These are phyloP conservation scores for Teratosphaeria gauchensis DNA, from an alignment of 2,329 filamentous ascomycete genomes.

Conservation along the genomic window DNA sequence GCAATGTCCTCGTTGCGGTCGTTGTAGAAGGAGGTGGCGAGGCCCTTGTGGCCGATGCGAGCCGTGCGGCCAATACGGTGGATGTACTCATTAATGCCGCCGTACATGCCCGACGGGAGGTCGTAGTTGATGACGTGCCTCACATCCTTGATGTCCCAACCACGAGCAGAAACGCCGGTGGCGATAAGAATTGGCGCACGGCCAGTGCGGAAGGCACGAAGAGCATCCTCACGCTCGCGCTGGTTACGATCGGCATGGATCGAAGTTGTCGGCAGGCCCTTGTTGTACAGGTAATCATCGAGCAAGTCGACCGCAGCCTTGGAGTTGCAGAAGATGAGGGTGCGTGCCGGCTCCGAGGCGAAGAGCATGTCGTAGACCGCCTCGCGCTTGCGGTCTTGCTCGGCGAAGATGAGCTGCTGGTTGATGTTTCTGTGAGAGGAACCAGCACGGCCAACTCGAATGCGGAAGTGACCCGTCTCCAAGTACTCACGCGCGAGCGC, in stretches of 20 bases:
- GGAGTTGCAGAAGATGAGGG: constrained; percentile 81
- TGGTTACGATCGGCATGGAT: constrained; percentile 85
- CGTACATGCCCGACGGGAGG: constrained; percentile 61
- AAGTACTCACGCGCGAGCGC: constrained; percentile 70
- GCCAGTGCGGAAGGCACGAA: constrained; percentile 71
- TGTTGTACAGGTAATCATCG: constrained; percentile 80
- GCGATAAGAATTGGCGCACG: constrained; percentile 71
- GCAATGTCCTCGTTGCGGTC: constrained; percentile 65
- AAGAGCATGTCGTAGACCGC: constrained; percentile 64
- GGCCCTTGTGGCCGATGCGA: constrained; percentile 77
- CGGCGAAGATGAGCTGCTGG: constrained; percentile 62
- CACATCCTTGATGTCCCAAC: constrained; percentile 78
- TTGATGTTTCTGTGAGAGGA: constrained; percentile 67
- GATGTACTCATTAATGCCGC: constrained; percentile 88
- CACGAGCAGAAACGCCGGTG: constrained; percentile 78
- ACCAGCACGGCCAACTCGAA: constrained; percentile 80
- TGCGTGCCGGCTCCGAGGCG: constrained; percentile 61
- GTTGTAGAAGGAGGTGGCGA: constrained; percentile 84
- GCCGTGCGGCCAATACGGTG: constrained; percentile 95
- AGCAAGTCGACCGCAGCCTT: constrained; percentile 70
- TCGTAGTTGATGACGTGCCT: constrained; percentile 93
- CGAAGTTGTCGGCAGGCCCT: constrained; percentile 67
- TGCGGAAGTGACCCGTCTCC: constrained; percentile 61
- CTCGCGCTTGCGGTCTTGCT: constrained; percentile 57
- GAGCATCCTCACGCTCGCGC: constrained; percentile 79